phyloP scores from a whole-genome alignment of 768 basidiomycete species.

The Cystoderma amianthinum region DNA sequence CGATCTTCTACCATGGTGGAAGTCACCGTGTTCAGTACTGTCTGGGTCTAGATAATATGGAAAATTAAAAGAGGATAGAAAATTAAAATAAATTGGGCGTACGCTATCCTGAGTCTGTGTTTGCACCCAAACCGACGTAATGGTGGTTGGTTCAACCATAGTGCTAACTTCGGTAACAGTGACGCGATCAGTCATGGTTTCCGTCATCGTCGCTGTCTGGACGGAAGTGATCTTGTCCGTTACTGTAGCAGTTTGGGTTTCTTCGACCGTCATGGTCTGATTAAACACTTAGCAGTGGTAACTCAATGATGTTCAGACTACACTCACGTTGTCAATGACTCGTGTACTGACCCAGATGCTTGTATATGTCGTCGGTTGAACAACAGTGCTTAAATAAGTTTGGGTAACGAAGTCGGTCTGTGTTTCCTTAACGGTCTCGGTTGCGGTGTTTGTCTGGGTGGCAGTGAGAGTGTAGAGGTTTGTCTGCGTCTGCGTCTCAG shows the following conservation, averaged over 20 bases:
- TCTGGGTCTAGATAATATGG: slow-evolving; percentile 38
- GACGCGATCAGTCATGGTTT: slow-evolving; percentile 43
- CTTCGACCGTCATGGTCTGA: slow-evolving; percentile 50
- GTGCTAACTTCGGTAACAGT: slow-evolving; percentile 50
- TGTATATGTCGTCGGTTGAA: slow-evolving; percentile 52
- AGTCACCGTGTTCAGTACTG: slow-evolving; percentile 49
- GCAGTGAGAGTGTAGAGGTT: slow-evolving; percentile 46
- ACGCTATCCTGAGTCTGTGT: slow-evolving; percentile 55
- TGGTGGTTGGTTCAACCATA: slow-evolving; percentile 50
- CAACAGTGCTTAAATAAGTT: slow-evolving; percentile 43
- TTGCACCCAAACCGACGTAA: slow-evolving; percentile 43
- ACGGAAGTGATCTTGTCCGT: slow-evolving; percentile 48
- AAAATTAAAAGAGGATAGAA: slow-evolving; percentile 2
- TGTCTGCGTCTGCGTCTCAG: slow-evolving; percentile 50
- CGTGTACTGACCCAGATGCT: slow-evolving; percentile 45
- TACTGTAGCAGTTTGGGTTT: slow-evolving; percentile 41
- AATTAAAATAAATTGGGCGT: slow-evolving; percentile 12
- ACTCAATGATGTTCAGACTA: not conserved
- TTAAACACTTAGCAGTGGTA: slow-evolving; percentile 3
- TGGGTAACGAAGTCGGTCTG: slow-evolving; percentile 49
- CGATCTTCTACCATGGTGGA: slow-evolving; percentile 40
- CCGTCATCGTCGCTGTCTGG: slow-evolving; percentile 50
- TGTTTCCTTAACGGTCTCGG: slow-evolving; percentile 42
- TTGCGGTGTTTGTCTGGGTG: slow-evolving; percentile 41
- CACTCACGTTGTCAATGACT: slow-evolving; percentile 53